Evolutionary conservation across 768 basidiomycete genomes (phyloP), one percentile per base, ranked within the genome.

Genomic region (Lactifluus echinatus): DNA sequence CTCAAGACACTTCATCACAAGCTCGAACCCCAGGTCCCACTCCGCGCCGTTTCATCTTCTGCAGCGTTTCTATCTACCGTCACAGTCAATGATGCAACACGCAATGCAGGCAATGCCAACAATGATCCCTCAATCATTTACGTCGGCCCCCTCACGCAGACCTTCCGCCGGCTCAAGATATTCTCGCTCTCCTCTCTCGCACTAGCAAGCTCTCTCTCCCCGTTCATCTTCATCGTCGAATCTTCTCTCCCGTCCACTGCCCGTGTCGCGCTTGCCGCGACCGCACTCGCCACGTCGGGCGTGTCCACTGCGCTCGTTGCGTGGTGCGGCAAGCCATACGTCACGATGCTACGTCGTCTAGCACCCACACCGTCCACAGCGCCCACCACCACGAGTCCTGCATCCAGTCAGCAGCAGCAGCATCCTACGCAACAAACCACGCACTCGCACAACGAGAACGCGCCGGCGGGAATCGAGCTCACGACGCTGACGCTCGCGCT

Each of bases 191-290:
- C 83, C 23, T 91, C 91, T 0, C 77, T 93, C 46, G 76, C 76
- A 2, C 76, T 90, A 48, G 84, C 88, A 10, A 71, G 76, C 56
- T 75, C 80, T 4, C 74, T 93, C 64, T 75, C 87, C 2, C 92
- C 92, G 1, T 83, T 93, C 72, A 81, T 93, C 59, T 87, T 93
- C 70, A 67, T 89, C 51, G 75, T 93, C 63, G 89, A 93, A 59
- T 85, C 89, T 4, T 78, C 79, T 23, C 77, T 93, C 7, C 89
- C 92, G 0, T 64, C 79, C 39, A 75, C 77, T 17, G 92, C 86
- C 0, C 82, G 90, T 21, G 66, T 80, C 24, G 81, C 80, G 14
- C 74, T 94, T 31, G 86, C 84, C 1, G 72, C 73, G 10, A 83
- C 84, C 8, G 91, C 90, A 3, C 62, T 93, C 57, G 77, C 77